phyloP scores from a whole-genome alignment of 1,139 yeast species.

The Yamadazyma pseudoaaseri region DNA sequence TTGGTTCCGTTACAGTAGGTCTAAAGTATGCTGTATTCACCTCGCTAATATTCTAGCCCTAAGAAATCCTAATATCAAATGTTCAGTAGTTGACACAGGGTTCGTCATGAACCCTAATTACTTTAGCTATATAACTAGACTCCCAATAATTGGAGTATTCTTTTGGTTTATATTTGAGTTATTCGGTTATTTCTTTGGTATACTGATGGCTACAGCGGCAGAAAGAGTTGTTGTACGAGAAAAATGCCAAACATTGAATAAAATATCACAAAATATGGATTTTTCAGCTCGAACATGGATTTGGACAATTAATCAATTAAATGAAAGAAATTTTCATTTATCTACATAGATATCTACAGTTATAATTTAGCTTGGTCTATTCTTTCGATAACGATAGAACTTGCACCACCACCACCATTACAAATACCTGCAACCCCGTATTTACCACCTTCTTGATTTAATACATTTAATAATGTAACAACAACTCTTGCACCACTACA shows the following conservation, averaged over 20 bases:
- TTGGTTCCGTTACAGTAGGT: slow-evolving; percentile 76
- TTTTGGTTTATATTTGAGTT: slow-evolving; percentile 70
- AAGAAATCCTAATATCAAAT: slow-evolving; percentile 63
- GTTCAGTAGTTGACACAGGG: slow-evolving; percentile 81
- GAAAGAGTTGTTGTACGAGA: not conserved
- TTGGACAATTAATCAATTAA: slow-evolving; percentile 72
- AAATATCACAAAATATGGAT: slow-evolving; percentile 56
- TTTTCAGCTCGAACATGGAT: slow-evolving; percentile 75
- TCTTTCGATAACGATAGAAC: slow-evolving; percentile 37
- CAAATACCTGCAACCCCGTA: slow-evolving; percentile 94
- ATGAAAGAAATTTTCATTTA: slow-evolving; percentile 41
- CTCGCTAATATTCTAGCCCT: slow-evolving; percentile 64
- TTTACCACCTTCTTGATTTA: slow-evolving; percentile 82
- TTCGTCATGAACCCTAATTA: slow-evolving; percentile 76
- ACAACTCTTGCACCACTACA: slow-evolving; percentile 96
- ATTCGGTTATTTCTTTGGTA: slow-evolving; percentile 69
- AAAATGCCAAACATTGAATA: slow-evolving; percentile 26
- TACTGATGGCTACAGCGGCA: slow-evolving; percentile 58
- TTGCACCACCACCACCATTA: slow-evolving; percentile 99
- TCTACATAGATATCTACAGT: slow-evolving; percentile 11
- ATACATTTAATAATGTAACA: slow-evolving; percentile 75
- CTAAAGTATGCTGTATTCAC: slow-evolving; percentile 81
- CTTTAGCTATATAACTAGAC: slow-evolving; percentile 71
- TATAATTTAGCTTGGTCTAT: slow-evolving; percentile 28
- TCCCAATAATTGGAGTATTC: slow-evolving; percentile 72